These are phyloP conservation scores for Schwanniomyces sp. DNA, from an alignment of 805 yeast genomes.

Conservation along the genomic window DNA sequence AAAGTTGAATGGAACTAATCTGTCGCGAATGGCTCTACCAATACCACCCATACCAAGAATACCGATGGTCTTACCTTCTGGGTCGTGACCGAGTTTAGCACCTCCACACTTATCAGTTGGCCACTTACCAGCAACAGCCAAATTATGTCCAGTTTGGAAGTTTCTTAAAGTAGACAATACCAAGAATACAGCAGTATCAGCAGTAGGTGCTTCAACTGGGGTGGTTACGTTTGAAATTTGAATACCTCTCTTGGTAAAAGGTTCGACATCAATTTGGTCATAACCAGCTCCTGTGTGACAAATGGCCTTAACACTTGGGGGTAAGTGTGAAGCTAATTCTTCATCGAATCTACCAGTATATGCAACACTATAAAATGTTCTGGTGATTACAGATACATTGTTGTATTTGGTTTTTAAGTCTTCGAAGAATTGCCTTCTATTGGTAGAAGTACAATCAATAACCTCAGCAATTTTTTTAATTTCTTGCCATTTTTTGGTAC, in stretches of 20 bases:
- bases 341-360: slow-evolving; percentile 66
- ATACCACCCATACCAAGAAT: slow-evolving; percentile 89
- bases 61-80: slow-evolving; percentile 74
- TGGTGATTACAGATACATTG: slow-evolving; percentile 41
- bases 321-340: slow-evolving; percentile 57
- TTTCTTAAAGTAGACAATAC: slow-evolving; percentile 65
- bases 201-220: slow-evolving; percentile 70
- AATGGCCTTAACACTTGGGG: slow-evolving; percentile 50
- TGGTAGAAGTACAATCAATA: slow-evolving; percentile 31
- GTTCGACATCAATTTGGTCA: slow-evolving; percentile 64
- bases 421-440: slow-evolving; percentile 38
- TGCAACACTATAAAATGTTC: slow-evolving; percentile 54
- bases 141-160: slow-evolving; percentile 59
- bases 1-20: slow-evolving; percentile 78
- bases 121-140: slow-evolving; percentile 63
- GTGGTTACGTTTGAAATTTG: slow-evolving; percentile 69
- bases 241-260: slow-evolving; percentile 50
- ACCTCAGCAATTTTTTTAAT: slow-evolving; percentile 44
- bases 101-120: slow-evolving; percentile 44
- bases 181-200: slow-evolving; percentile 66
- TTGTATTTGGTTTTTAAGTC: slow-evolving; percentile 46
- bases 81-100: slow-evolving; percentile 69
- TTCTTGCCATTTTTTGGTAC: slow-evolving; percentile 66
- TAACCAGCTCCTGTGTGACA: slow-evolving; percentile 76
- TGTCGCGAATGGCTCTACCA: slow-evolving; percentile 75